Conservation (phyloP, 169 alveolate genomes). For the Cryptosporidium felis region DNA sequence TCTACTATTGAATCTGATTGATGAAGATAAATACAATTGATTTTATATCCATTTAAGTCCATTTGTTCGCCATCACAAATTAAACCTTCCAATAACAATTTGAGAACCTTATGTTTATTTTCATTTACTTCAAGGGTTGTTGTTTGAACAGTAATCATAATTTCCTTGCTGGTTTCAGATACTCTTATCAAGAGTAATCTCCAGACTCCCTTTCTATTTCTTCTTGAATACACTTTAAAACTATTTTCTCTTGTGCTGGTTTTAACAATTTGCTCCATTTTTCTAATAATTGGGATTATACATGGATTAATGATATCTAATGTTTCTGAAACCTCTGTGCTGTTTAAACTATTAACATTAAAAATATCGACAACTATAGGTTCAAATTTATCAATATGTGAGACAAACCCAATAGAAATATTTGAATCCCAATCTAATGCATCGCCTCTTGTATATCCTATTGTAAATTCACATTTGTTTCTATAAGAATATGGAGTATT, state of each 20-base stretch:
- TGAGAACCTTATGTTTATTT: background rate
- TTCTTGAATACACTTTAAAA: slow-evolving; percentile 40
- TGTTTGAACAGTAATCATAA: slow-evolving; percentile 64
- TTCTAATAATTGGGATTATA: slow-evolving; percentile 5
- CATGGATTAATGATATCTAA: slow-evolving; percentile 26
- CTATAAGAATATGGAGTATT: slow-evolving; percentile 54
- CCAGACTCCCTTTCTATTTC: slow-evolving; percentile 71
- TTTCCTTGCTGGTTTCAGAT: slow-evolving; percentile 47
- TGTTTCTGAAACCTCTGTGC: background rate
- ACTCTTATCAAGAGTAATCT: slow-evolving; percentile 61
- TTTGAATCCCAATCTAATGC: slow-evolving; percentile 36
- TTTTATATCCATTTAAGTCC: background rate
- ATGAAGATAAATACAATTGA: slow-evolving; percentile 28
- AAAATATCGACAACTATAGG: slow-evolving; percentile 33
- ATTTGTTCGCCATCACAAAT: background rate
- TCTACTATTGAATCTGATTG: slow-evolving; percentile 60
- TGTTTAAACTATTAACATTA: slow-evolving; percentile 7
- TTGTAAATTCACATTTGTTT: slow-evolving; percentile 75
- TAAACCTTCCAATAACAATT: slow-evolving; percentile 13
- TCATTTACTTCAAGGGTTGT: background rate
- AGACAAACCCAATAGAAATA: slow-evolving; percentile 51
- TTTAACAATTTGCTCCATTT: slow-evolving; percentile 6
- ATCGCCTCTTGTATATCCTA: slow-evolving; percentile 64
- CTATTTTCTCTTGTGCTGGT: background rate
- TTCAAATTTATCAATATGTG: slow-evolving; percentile 60